phyloP scores from a whole-genome alignment of 306 rosid species.

The Canavalia ensiformis region DNA sequence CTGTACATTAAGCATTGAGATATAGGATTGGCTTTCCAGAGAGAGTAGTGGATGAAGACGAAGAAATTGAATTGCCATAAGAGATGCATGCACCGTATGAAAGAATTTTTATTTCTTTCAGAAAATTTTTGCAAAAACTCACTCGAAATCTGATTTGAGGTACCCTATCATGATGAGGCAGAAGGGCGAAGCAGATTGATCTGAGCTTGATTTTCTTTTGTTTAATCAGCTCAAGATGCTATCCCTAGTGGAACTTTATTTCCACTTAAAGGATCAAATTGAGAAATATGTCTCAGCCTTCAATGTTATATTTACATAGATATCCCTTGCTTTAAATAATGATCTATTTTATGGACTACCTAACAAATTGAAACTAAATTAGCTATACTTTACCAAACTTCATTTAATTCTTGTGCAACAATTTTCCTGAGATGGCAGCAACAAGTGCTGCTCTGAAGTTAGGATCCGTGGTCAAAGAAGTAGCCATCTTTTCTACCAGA shows the following conservation, averaged over 20 bases:
- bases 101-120: neutral
- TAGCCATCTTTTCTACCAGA: constrained; percentile 94
- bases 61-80: neutral
- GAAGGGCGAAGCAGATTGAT: constrained; percentile 15
- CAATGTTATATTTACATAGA: constrained; percentile 74
- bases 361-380: constrained; percentile 37
- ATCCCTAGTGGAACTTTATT: constrained; percentile 39
- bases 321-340: constrained; percentile 51
- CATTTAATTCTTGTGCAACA: constrained; percentile 56
- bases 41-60: neutral
- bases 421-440: constrained; percentile 92
- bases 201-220: constrained; percentile 34
- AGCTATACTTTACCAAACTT: constrained; percentile 42
- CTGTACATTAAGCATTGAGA: constrained; percentile 16
- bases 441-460: constrained; percentile 90
- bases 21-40: neutral
- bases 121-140: constrained; percentile 12
- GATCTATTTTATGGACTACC: constrained; percentile 42
- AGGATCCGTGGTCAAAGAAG: constrained; percentile 94
- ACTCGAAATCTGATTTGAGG: constrained; percentile 24
- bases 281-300: constrained; percentile 46
- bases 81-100: constrained; percentile 18
- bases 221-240: constrained; percentile 18
- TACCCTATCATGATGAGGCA: constrained; percentile 32
- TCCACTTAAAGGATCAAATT: constrained; percentile 54